Base-by-base conservation (phyloP, 257 asterid genomes). In the Hygrophila difformis region DNA sequence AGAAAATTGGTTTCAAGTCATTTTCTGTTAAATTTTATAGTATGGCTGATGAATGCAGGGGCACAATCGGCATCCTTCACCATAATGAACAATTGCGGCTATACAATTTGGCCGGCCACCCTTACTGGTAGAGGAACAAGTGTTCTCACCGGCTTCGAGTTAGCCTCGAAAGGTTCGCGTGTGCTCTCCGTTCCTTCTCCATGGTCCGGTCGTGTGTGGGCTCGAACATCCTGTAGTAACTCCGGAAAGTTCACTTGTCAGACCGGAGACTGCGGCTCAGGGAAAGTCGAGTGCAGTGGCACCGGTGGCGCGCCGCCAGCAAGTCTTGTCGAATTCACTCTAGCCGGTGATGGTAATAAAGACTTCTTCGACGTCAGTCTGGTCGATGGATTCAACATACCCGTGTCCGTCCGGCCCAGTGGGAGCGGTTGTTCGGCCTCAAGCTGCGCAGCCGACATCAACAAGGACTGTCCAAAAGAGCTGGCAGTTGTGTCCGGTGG, bases 181-280 rank as follows among this genome's bases (percentile, higher is more conserved):
- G n/a, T 37, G 1, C 21, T 76, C 8, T 0, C 1, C 24, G 10
- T 46, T n/a, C 45, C 72, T 0, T 8, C 73, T 0, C 49, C 69
- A 15, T 80, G 86, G 86, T 60, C 76, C 1, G 86, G 86, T 1
- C 15, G 78, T 3, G 3, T 80, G 12, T 76, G 82, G 80, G 86
- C 72, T 14, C 65, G 93, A 16, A 34, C 23, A 34, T n/a, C 16
- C 0, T 81, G 84, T 53, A 48, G 73, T 4, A 6, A 18, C 22
- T 12, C 12, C 10, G 62, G 64, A 5, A 29, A 9, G 9, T 73
- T 80, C 62, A 17, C 37, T 6, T 76, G 93, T 37, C n/a, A 1
- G 0, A 62, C 43, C 3, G 84, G 72, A 2, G 87, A 77, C 28
- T 81, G 80, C 52, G 33, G 18, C 5, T 53, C 74, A 0, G 72